Base-by-base conservation (phyloP, 1,139 yeast species). In the Yamadazyma siamensis region DNA sequence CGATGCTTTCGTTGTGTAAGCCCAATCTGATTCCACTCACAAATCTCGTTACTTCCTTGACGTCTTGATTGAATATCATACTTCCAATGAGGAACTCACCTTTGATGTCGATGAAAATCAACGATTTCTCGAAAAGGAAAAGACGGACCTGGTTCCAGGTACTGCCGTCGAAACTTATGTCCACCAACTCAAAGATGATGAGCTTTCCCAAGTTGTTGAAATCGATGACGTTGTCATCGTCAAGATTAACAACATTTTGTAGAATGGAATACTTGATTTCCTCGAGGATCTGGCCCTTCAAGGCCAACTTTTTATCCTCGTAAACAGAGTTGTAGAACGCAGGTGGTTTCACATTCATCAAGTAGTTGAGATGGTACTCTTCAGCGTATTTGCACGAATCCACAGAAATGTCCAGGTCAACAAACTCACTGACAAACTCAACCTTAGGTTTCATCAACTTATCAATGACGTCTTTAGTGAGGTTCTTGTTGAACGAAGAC, bases 151-250 rank as follows among this genome's bases (percentile, higher is more conserved):
- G 34, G 32, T 62, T 66, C 65, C 71, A 67, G 7, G 46, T 50
- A 5, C 15, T 26, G 0, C 66, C 70, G 36, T 63, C 64, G 8
- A 68, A 49, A 22, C 65, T 54, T 2, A 71, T 49, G 15, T 65
- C 61, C 32, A 72, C 48, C 22, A 49, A 50, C 42, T 75, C 80
- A 50, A 74, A 73, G 10, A 71, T 38, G 4, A 64, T 44, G 15
- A 44, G 34, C 13, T 41, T 36, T 9, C 48, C 48, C 27, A 44
- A 31, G 28, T 33, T 39, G 19, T 34, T 34, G 26, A 42, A 44
- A 26, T 44, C 47, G 12, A 42, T 39, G 6, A 37, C 19, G 7
- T 38, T 35, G 8, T 36, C 46, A 20, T 40, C 44, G 23, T 42
- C 33, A 29, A 36, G 28, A 23, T 34, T 36, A 6, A 43, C 33